Percentiles rank a stretch among this genome's conserved stretches.
Evolutionary conservation across 805 yeast species (phyloP).

Genomic region (Hermanozyma aechmeae): DNA sequence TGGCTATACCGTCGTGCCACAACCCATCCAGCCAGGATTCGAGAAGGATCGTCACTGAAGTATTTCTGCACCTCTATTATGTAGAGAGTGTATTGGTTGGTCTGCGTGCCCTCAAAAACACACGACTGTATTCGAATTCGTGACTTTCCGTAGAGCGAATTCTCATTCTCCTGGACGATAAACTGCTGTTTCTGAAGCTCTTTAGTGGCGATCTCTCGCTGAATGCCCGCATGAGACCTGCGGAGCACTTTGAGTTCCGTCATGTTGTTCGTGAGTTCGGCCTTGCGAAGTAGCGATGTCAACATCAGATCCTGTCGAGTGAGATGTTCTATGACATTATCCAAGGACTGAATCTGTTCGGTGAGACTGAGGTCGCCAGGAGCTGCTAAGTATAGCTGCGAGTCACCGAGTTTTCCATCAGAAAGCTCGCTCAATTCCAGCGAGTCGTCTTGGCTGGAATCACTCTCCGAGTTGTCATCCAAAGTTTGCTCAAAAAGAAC

Average conservation of each 20-base stretch:
- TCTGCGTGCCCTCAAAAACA: constrained; percentile 48
- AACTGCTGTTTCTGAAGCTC: constrained; percentile 73
- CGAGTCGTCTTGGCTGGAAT: no score
- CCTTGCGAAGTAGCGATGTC: constrained; percentile 63
- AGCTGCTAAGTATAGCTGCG: no score
- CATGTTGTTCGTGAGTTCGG: constrained; percentile 73
- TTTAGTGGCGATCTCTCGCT: constrained; percentile 63
- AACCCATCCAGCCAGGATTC: constrained; percentile 69
- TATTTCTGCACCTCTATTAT: constrained; percentile 64
- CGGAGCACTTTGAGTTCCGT: constrained; percentile 58
- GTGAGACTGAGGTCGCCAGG: constrained; percentile 61
- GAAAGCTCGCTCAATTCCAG: no score
- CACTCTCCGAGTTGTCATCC: no score
- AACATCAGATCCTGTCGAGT: constrained; percentile 56
- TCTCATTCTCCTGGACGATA: constrained; percentile 74
- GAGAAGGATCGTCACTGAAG: constrained; percentile 29
- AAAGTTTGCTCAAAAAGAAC: no score
- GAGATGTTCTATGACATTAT: constrained; percentile 47
- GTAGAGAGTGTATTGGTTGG: constrained; percentile 44
- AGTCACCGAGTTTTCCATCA: no score
- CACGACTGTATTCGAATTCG: constrained; percentile 42
- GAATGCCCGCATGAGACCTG: constrained; percentile 59
- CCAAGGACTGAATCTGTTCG: constrained; percentile 56
- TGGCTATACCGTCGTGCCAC: constrained; percentile 87
- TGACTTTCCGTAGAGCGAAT: constrained; percentile 63